Evolutionary conservation across 2,329 filamentous ascomycete species (phyloP), one percentile per base, ranked within the genome.

Genomic region (Aspergillus bombycis): DNA sequence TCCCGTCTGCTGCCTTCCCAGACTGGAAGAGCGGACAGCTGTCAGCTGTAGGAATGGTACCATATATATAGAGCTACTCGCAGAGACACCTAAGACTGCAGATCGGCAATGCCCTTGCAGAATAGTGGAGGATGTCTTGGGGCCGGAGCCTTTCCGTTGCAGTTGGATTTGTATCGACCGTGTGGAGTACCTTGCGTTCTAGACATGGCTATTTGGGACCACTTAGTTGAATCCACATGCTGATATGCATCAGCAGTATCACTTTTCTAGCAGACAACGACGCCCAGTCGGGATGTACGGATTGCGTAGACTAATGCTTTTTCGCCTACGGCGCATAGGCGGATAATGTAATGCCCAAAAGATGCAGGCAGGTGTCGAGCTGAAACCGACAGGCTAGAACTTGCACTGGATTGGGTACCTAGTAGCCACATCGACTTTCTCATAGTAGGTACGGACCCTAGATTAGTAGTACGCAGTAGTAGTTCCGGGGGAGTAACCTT

Each of bases 181-280:
- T 36, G 32, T 55, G 52, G 52, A 38, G 32, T 12, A 58, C 56
- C 16, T 4, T 36, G 45, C 30, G 43, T 57, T 30, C 32, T 61
- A 54, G 45, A 48, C 53, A 34, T 32, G 32, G 43, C 52, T 43
- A 55, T 36, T 50, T 53, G 26, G 57, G 52, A 58, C 61, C 63
- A 65, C 61, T 62, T 63, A 61, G 55, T 38, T 26, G 41, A 59
- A 65, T 56, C 57, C 59, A 59, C 52, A 60, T 63, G 46, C 57
- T 63, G 43, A 54, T 58, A 58, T 63, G 57, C 63, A 65, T 65
- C 55, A 43, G 50, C 38, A 58, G 12, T 36, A 48, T 48, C 28
- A 28, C 32, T 38, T 36, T 48, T 57, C 41, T 32, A 52, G 56
- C n/a, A 48, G 41, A 48, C 43, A 45, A 16, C 14, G 43, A 16